Percentiles rank a stretch among this genome's conserved stretches.
These are phyloP conservation scores for Dryas drummondii DNA, from an alignment of 306 rosid species.

Conservation along the genomic window DNA sequence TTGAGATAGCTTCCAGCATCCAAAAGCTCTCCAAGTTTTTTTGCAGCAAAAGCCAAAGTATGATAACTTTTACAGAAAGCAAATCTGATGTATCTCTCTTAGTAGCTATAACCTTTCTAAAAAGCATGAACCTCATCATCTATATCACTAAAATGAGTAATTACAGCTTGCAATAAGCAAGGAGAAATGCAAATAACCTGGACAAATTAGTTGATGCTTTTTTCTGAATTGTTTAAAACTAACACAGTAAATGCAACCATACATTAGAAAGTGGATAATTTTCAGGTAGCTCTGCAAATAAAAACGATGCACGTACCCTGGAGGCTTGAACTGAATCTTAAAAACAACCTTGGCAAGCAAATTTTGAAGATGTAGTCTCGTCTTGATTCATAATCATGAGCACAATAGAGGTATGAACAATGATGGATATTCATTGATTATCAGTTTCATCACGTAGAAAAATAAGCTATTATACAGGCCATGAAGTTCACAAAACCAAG, in stretches of 20 bases:
- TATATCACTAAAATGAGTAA: neutral
- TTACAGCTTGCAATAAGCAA: conserved; percentile 1
- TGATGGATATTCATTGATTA: neutral
- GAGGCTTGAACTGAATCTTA: conserved; percentile 69
- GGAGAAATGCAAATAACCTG: too few species aligned
- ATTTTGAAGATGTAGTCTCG: conserved; percentile 56
- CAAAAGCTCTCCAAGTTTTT: conserved; percentile 48
- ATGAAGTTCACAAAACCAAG: neutral
- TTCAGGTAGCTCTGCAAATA: conserved; percentile 78
- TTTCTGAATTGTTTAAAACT: neutral
- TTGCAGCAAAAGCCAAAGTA: conserved; percentile 62
- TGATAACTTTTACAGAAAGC: conserved; percentile 80
- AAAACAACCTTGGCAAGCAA: conserved; percentile 62
- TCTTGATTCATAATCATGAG: conserved; percentile 74
- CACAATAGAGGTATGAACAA: conserved; percentile 14
- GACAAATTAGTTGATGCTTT: neutral
- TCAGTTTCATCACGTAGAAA: neutral
- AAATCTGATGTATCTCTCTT: conserved; percentile 68
- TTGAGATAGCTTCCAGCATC: conserved; percentile 36
- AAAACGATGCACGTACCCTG: conserved; percentile 58
- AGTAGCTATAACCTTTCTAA: conserved; percentile 45
- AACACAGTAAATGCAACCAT: conserved; percentile 26
- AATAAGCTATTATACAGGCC: neutral
- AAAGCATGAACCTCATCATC: neutral
- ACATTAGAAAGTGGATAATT: conserved; percentile 64